phyloP scores from a whole-genome alignment of 176 grass and related monocot species.

The Aegilops bicornis region DNA sequence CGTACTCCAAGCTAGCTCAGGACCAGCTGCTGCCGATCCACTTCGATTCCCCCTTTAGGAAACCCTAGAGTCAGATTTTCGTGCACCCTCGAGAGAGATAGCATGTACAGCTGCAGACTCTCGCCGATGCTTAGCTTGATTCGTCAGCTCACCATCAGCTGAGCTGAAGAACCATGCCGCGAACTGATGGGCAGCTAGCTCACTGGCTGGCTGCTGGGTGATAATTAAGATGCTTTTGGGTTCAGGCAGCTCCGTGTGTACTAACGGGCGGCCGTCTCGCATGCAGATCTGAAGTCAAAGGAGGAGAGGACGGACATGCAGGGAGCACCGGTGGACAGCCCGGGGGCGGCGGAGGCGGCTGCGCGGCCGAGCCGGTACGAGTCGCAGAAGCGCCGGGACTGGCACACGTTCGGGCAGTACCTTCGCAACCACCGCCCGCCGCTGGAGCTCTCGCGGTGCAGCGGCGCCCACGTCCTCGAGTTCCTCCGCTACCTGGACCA shows the following conservation, averaged over 20 bases:
- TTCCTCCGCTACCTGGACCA: conserved; percentile 86
- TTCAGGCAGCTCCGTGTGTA: neutral
- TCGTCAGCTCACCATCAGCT: neutral
- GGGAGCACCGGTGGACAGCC: conserved; percentile 35
- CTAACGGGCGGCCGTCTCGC: neutral
- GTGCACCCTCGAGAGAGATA: neutral
- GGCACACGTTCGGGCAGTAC: conserved; percentile 86
- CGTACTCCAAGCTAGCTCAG: conserved; percentile 19
- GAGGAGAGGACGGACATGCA: conserved; percentile 22
- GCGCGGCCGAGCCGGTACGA: conserved; percentile 67
- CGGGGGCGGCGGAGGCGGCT: conserved; percentile 14
- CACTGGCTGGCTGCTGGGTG: neutral
- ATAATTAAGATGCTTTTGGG: too few species aligned
- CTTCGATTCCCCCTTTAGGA: neutral
- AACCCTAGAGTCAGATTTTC: conserved; percentile 35
- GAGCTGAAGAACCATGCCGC: neutral
- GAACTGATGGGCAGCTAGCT: neutral
- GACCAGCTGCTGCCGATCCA: neutral
- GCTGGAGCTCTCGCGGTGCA: conserved; percentile 69
- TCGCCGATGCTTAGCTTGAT: neutral
- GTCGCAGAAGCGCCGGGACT: conserved; percentile 86
- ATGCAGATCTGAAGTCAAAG: conserved; percentile 48
- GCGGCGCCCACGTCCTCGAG: conserved; percentile 77
- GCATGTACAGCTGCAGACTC: neutral
- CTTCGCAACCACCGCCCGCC: conserved; percentile 83